These are phyloP conservation scores for Macroventuria anomochaeta DNA, from an alignment of 2,329 filamentous ascomycete species.

Conservation along the genomic window DNA sequence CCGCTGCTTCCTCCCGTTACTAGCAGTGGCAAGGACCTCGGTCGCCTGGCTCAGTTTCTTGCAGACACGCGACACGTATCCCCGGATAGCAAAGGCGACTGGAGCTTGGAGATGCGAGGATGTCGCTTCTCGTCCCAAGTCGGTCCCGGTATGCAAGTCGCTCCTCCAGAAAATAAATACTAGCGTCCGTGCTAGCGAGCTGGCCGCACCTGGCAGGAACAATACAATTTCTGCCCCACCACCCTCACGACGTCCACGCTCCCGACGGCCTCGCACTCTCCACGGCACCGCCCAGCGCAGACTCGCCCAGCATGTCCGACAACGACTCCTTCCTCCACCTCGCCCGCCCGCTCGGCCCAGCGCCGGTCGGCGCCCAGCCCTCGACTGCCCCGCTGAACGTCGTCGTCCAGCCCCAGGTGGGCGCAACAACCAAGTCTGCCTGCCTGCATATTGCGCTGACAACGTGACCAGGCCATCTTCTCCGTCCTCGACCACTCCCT, in stretches of 20 bases:
- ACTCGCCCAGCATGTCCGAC: conserved; percentile 72
- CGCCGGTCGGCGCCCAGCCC: conserved; percentile 77
- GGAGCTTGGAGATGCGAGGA: too few species aligned
- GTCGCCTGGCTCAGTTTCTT: too few species aligned
- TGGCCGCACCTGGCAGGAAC: conserved; percentile 17
- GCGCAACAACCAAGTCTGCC: conserved; percentile 29
- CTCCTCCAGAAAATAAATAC: conserved; percentile 20
- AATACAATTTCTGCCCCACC: conserved; percentile 22
- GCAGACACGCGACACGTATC: too few species aligned
- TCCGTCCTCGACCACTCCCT: conserved; percentile 85
- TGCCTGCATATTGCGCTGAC: conserved; percentile 13
- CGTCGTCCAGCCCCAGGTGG: conserved; percentile 91
- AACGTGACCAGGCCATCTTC: conserved; percentile 62
- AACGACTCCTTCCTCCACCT: conserved; percentile 92
- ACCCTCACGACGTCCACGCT: conserved; percentile 23
- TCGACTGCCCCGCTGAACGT: conserved; percentile 92
- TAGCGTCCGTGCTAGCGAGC: conserved; percentile 22
- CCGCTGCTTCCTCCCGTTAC: background rate
- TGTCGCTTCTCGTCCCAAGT: too few species aligned
- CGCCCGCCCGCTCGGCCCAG: conserved; percentile 86
- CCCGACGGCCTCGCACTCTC: conserved; percentile 17
- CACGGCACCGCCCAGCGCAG: conserved; percentile 18
- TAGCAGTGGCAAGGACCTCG: too few species aligned
- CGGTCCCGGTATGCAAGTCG: background rate
- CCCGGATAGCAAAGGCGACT: too few species aligned